Evolutionary conservation across 169 alveolate species (phyloP), one percentile per base, ranked within the genome.

Genomic region (Perkinsus olseni): DNA sequence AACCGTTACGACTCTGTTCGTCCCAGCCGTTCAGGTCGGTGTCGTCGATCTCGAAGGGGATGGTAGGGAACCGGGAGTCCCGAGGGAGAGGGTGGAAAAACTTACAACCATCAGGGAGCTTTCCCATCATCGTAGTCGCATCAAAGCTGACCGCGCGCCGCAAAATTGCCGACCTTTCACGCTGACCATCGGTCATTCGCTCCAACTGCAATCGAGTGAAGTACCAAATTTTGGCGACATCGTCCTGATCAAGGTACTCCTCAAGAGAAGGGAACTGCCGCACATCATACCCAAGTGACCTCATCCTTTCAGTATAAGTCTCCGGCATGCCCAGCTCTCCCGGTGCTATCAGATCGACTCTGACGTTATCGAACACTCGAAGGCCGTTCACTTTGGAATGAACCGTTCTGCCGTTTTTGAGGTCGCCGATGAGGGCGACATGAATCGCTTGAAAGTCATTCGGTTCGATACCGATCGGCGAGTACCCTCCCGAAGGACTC

Each of bases 401-500:
- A 40, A 95, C 97, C 31, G 98, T 96, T 74, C 98, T 94, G 74
- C 97, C 97, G 92, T 97, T 95, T 39, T 95, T 96, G 50, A 97
- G 95, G 93, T 97, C 98, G 28, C 98, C 98, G 74, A 97, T 95
- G 91, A 97, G 93, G 74, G 97, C 96, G 39, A 97, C 74, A 37
- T 96, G 96, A 92, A 96, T 91, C 62, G 91, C 91, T 90, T 92
- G 93, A n/a, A 94, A 74, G 39, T 93, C 74, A 62, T 82, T 40
- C 40, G 93, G 38, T 74, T 90, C 91, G 45, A 94, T 93, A 90
- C 62, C 62, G 6, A 45, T 45, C 62, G 24, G 62, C 62, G 6
- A 17, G 62, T 10, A 45, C n/a, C n/a, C n/a, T n/a, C 62, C 17
- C 62, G 62, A 45, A 17, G 62, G 6, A 6, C 62, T 45, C 62